Percentiles rank a stretch among this genome's conserved stretches.
phyloP scores from a whole-genome alignment of 2,329 filamentous ascomycete species.

The Colletotrichum brevisporum region DNA sequence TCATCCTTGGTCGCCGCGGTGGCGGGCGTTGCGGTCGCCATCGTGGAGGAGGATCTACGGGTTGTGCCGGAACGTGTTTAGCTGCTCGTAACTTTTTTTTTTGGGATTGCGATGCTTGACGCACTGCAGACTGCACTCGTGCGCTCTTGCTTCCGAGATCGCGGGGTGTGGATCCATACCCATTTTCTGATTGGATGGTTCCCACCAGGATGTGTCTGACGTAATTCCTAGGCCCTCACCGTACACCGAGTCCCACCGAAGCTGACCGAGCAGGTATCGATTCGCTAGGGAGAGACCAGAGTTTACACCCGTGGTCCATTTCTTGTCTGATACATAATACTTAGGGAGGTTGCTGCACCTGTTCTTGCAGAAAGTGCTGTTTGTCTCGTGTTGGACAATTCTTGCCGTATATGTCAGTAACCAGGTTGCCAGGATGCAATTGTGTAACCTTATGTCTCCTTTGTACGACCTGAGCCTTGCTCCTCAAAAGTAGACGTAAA shows the following conservation, averaged over 20 bases:
- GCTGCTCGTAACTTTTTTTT: slow-evolving; percentile 22
- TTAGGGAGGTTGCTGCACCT: no score
- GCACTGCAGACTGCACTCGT: slow-evolving; percentile 23
- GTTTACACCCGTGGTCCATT: no score
- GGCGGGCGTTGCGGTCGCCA: slow-evolving; percentile 41
- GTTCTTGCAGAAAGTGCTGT: no score
- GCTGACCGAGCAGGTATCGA: not conserved
- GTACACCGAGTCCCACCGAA: slow-evolving; percentile 1
- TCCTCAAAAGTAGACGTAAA: no score
- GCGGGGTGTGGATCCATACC: slow-evolving; percentile 33
- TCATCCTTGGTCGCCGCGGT: slow-evolving; percentile 44
- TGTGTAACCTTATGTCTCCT: no score
- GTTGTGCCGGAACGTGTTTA: slow-evolving; percentile 16
- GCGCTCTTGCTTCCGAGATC: slow-evolving; percentile 34
- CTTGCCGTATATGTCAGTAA: no score
- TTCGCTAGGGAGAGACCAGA: no score
- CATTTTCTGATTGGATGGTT: slow-evolving; percentile 13
- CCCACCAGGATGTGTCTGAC: slow-evolving; percentile 24
- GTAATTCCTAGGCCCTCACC: slow-evolving; percentile 14
- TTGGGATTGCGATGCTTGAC: slow-evolving; percentile 20
- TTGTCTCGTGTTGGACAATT: no score
- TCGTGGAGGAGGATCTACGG: slow-evolving; percentile 28
- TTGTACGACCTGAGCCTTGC: no score
- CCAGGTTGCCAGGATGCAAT: no score
- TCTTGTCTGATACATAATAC: no score